Conservation (phyloP, 1,284 basidiomycete genomes). For the Microbotryum silenes-acaulis region DNA sequence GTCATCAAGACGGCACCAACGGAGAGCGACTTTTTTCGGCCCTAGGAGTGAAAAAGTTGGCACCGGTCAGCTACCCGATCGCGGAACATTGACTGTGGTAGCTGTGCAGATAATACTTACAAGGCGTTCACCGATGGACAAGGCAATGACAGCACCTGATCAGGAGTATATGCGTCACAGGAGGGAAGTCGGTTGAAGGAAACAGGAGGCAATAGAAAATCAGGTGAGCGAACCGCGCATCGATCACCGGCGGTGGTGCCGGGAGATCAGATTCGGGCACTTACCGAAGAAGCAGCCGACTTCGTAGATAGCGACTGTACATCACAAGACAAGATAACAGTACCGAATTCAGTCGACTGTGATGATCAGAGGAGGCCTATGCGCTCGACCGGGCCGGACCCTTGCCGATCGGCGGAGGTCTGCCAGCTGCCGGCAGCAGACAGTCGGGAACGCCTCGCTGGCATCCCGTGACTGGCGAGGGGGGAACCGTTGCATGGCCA, state of each 20-base stretch:
- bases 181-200: not conserved
- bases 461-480: too few species aligned
- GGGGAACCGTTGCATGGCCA: not conserved
- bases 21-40: slow-evolving; percentile 35
- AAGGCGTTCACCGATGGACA: slow-evolving; percentile 37
- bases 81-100: not conserved
- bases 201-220: too few species aligned
- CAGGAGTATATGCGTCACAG: too few species aligned
- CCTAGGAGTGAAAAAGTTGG: not conserved
- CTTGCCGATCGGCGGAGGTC: too few species aligned
- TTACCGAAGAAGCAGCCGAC: slow-evolving; percentile 37
- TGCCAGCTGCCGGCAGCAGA: too few species aligned
- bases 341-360: too few species aligned
- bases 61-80: not conserved
- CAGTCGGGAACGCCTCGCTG: too few species aligned
- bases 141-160: slow-evolving; percentile 29
- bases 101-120: not conserved
- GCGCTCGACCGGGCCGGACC: too few species aligned
- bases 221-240: too few species aligned
- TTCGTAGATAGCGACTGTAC: slow-evolving; percentile 37
- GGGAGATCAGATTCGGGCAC: not conserved
- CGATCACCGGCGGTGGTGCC: not conserved
- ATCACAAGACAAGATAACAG: not conserved
- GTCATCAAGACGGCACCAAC: slow-evolving; percentile 38
- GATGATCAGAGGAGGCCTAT: too few species aligned